These are phyloP conservation scores for Poteriospumella lacustris DNA, from an alignment of 108 stramenopile species.

Conservation along the genomic window DNA sequence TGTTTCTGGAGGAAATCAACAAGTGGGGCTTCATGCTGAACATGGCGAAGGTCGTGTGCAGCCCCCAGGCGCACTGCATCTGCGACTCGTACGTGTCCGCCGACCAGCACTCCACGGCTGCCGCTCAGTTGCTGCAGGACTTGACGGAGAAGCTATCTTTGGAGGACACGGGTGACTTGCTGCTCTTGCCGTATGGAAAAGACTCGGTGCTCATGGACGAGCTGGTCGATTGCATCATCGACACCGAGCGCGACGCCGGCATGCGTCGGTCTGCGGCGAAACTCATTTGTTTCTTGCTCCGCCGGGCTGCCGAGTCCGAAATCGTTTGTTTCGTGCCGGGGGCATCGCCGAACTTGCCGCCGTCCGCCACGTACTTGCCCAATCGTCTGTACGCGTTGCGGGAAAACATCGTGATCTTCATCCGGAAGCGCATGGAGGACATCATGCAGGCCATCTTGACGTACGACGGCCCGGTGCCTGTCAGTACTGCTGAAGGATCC, in stretches of 20 bases:
- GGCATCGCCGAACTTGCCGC: background rate
- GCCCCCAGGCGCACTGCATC: background rate
- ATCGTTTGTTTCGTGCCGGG: conserved; percentile 10
- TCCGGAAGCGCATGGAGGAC: background rate
- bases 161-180: conserved; percentile 11
- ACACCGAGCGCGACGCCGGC: background rate
- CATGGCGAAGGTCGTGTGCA: background rate
- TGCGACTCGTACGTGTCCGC: background rate
- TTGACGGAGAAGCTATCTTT: conserved; percentile 13
- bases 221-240: background rate
- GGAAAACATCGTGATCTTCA: background rate
- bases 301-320: conserved; percentile 7
- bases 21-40: background rate
- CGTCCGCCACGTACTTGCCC: background rate
- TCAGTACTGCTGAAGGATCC: background rate
- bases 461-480: background rate
- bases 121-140: conserved; percentile 18
- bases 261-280: background rate
- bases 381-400: conserved; percentile 11
- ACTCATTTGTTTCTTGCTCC: background rate
- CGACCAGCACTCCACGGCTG: conserved; percentile 18
- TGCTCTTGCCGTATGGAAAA: background rate
- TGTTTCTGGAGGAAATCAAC: background rate
- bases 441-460: background rate
- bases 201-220: background rate